Conservation (phyloP, 2,329 filamentous ascomycete species). For the Dothidotthia symphoricarpi region DNA sequence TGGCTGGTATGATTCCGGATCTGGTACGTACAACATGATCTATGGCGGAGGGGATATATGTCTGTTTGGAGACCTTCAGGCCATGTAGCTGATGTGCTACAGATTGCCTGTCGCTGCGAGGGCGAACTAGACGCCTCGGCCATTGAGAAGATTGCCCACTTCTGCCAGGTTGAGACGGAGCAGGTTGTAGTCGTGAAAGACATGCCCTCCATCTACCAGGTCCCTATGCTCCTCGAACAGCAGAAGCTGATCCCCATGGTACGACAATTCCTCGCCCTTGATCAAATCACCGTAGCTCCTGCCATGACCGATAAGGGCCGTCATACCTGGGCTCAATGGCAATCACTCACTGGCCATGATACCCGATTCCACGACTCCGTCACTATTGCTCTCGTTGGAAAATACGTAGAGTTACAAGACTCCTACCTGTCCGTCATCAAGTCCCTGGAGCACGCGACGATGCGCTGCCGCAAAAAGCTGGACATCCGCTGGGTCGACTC, state of each 20-base stretch:
- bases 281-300: slow-evolving; percentile 54
- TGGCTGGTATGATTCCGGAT: slow-evolving; percentile 64
- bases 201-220: slow-evolving; percentile 88
- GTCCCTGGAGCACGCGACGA: slow-evolving; percentile 84
- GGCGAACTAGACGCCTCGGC: slow-evolving; percentile 69
- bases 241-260: slow-evolving; percentile 74
- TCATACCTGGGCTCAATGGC: slow-evolving; percentile 77
- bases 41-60: too few species aligned
- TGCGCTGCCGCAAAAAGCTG: slow-evolving; percentile 78
- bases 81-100: slow-evolving; percentile 2
- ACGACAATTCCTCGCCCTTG: slow-evolving; percentile 63
- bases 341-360: slow-evolving; percentile 64
- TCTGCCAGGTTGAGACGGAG: slow-evolving; percentile 80
- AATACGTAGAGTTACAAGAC: slow-evolving; percentile 83
- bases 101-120: slow-evolving; percentile 93
- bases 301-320: slow-evolving; percentile 61
- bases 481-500: slow-evolving; percentile 83
- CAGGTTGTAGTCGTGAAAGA: slow-evolving; percentile 87
- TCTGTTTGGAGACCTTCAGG: too few species aligned
- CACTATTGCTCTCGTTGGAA: slow-evolving; percentile 84
- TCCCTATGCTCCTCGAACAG: slow-evolving; percentile 84
- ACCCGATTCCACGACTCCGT: slow-evolving; percentile 68
- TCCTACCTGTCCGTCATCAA: slow-evolving; percentile 83
- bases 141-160: slow-evolving; percentile 82
- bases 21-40: slow-evolving; percentile 50